Evolutionary conservation across 768 basidiomycete species (phyloP).

Genomic region (Fibroporia radiculosa): DNA sequence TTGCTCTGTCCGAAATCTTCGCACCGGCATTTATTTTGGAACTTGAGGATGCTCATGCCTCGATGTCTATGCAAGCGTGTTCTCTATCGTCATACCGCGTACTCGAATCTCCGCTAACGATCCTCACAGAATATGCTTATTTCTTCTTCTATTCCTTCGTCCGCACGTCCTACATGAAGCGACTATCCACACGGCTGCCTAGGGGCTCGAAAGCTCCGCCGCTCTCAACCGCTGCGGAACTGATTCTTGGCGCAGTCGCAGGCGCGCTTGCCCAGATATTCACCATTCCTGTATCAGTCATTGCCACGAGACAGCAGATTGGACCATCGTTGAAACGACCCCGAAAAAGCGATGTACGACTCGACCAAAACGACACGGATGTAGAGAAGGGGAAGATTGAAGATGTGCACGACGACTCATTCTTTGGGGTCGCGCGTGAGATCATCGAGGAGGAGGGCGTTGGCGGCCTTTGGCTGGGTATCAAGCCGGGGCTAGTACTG

Average conservation of each 20-base stretch:
- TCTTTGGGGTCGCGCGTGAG: constrained; percentile 72
- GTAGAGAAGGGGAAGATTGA: constrained; percentile 11
- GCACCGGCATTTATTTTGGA: too few relatives aligned
- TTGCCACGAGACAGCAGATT: constrained; percentile 95
- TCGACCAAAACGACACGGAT: constrained; percentile 1
- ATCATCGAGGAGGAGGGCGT: constrained; percentile 88
- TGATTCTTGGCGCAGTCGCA: constrained; percentile 83
- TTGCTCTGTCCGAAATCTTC: too few relatives aligned
- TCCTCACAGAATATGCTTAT: constrained; percentile 83
- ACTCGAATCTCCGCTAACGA: not conserved
- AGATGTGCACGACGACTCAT: constrained; percentile 51
- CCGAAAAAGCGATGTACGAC: constrained; percentile 1
- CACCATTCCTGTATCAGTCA: constrained; percentile 96
- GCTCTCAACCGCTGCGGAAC: constrained; percentile 71
- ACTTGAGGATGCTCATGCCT: too few relatives aligned
- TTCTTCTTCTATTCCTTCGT: constrained; percentile 99
- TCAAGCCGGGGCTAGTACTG: constrained; percentile 88
- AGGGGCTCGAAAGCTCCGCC: constrained; percentile 52
- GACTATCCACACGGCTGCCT: constrained; percentile 51
- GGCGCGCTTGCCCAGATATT: constrained; percentile 96
- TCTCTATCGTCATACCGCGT: too few relatives aligned
- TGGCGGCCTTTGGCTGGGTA: constrained; percentile 84
- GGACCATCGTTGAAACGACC: constrained; percentile 34
- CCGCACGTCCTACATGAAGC: constrained; percentile 72
- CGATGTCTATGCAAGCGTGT: too few relatives aligned